Conservation (phyloP, 1,139 yeast genomes). For the Ogataea hybrid region DNA sequence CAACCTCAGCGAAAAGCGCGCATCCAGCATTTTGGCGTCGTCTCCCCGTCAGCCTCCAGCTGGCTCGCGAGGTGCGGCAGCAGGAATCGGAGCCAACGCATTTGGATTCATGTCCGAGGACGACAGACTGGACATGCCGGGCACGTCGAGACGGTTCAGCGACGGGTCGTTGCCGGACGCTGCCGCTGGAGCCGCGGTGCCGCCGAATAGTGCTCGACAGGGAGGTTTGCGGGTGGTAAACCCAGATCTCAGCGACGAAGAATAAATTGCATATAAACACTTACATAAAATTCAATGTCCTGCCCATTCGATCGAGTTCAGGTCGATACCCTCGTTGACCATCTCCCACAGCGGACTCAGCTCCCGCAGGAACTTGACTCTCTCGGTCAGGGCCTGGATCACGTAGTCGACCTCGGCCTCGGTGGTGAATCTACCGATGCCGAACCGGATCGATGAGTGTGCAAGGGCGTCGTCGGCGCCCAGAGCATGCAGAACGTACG, state of each 20-base stretch:
- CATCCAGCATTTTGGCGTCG: slow-evolving; percentile 14
- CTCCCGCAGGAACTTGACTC: slow-evolving; percentile 90
- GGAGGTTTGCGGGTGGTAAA: slow-evolving; percentile 33
- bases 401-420: slow-evolving; percentile 96
- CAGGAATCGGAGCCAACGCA: slow-evolving; percentile 17
- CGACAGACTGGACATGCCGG: slow-evolving; percentile 28
- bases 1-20: slow-evolving; percentile 7
- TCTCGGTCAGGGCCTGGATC: slow-evolving; percentile 77
- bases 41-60: slow-evolving; percentile 13
- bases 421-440: slow-evolving; percentile 96
- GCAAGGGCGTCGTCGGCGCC: slow-evolving; percentile 99
- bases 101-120: slow-evolving; percentile 26
- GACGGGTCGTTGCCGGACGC: slow-evolving; percentile 72
- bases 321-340: slow-evolving; percentile 98
- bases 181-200: slow-evolving; percentile 25
- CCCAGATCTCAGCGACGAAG: slow-evolving; percentile 35
- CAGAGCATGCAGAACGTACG: slow-evolving; percentile 91
- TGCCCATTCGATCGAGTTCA: slow-evolving; percentile 94
- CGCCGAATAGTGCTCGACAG: slow-evolving; percentile 29
- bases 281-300: slow-evolving; percentile 57
- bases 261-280: slow-evolving; percentile 11
- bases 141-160: slow-evolving; percentile 50
- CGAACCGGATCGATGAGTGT: slow-evolving; percentile 94
- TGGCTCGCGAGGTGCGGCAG: slow-evolving; percentile 8
- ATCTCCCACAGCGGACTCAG: slow-evolving; percentile 98